Evolutionary conservation across 148 eudicot genomes (phyloP).

Genomic region (Persicaria maculosa): DNA sequence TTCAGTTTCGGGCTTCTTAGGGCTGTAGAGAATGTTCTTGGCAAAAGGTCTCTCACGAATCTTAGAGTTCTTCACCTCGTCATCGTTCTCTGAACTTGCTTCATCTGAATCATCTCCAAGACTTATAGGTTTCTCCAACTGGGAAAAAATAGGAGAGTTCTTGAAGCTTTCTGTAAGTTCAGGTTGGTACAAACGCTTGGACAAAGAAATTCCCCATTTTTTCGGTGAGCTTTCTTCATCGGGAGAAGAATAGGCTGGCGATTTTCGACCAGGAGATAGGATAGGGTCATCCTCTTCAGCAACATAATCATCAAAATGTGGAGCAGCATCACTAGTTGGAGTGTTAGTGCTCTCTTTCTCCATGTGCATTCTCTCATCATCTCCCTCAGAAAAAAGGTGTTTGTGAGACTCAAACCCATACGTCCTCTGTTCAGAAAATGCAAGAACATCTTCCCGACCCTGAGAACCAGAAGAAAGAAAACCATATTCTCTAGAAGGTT

Average conservation of each 20-base stretch:
- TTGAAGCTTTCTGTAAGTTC: slow-evolving; percentile 40
- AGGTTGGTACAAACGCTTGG: slow-evolving; percentile 18
- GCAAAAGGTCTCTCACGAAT: slow-evolving; percentile 17
- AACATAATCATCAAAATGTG: slow-evolving; percentile 40
- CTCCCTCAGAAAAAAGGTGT: slow-evolving; percentile 24
- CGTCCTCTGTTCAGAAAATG: slow-evolving; percentile 11
- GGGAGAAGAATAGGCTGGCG: slow-evolving; percentile 25
- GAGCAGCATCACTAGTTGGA: slow-evolving; percentile 18
- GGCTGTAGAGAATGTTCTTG: slow-evolving; percentile 12
- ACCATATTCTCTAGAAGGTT: not conserved
- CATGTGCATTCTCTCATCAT: slow-evolving; percentile 19
- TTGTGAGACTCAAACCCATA: slow-evolving; percentile 22
- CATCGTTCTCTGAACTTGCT: slow-evolving; percentile 50
- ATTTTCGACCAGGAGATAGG: slow-evolving; percentile 28
- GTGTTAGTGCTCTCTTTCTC: slow-evolving; percentile 23
- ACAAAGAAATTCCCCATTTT: not conserved
- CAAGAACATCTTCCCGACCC: slow-evolving; percentile 10
- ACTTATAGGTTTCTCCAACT: slow-evolving; percentile 30
- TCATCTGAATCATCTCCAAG: slow-evolving; percentile 56
- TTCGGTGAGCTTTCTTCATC: slow-evolving; percentile 13
- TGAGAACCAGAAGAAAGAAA: slow-evolving; percentile 11
- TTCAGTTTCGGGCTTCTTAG: slow-evolving; percentile 17
- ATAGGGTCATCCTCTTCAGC: slow-evolving; percentile 40
- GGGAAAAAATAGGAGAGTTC: slow-evolving; percentile 28
- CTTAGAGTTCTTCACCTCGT: slow-evolving; percentile 26